A percentile compares a stretch with the other conserved stretches of the same genome.
phyloP scores from a whole-genome alignment of 768 basidiomycete genomes.

The Pisolithus sp. region DNA sequence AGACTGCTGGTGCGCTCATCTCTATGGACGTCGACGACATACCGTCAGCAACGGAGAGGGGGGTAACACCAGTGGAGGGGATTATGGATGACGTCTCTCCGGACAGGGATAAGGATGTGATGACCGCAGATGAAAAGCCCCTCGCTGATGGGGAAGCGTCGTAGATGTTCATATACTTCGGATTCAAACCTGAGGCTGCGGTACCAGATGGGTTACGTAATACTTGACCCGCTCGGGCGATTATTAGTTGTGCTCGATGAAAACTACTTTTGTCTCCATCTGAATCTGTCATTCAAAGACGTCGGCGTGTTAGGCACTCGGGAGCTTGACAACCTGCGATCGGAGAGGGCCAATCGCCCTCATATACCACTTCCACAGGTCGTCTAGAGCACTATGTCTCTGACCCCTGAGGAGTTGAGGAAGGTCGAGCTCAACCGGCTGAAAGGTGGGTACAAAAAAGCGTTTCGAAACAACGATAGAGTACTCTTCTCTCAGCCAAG shows the following conservation, averaged over 20 bases:
- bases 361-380: too few relatives aligned
- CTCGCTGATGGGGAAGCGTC: constrained; percentile 6
- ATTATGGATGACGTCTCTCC: constrained; percentile 6
- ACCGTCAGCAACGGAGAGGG: constrained; percentile 15
- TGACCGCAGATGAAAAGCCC: constrained; percentile 18
- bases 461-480: neutral
- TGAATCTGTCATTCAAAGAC: too few relatives aligned
- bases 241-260: too few relatives aligned
- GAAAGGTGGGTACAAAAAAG: constrained; percentile 42
- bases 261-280: too few relatives aligned
- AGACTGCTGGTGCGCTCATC: constrained; percentile 18
- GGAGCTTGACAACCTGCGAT: too few relatives aligned
- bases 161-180: neutral
- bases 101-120: constrained; percentile 20
- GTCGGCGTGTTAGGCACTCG: too few relatives aligned
- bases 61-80: constrained; percentile 10
- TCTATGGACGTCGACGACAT: constrained; percentile 31
- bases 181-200: neutral
- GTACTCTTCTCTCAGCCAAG: constrained; percentile 47
- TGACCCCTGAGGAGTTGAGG: constrained; percentile 65
- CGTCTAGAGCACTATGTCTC: neutral
- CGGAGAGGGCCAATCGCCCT: too few relatives aligned
- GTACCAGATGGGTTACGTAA: too few relatives aligned
- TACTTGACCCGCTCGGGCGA: too few relatives aligned
- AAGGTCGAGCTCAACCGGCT: constrained; percentile 75